Evolutionary conservation across 768 basidiomycete species (phyloP).

Genomic region (Lentinula guzmanii): DNA sequence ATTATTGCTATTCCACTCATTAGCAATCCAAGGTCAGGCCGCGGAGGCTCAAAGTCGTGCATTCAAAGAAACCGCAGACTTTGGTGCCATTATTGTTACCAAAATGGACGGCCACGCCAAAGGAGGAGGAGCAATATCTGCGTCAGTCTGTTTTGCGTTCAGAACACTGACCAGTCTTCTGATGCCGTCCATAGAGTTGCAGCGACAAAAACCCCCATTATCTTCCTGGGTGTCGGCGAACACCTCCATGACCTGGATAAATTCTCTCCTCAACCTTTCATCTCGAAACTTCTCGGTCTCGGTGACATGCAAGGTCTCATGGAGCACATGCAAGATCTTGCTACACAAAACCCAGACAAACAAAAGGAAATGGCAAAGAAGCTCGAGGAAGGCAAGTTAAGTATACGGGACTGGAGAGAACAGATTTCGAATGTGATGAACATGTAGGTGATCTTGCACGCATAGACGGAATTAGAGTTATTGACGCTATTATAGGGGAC

Average conservation of each 20-base stretch:
- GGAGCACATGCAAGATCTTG: slow-evolving; percentile 98
- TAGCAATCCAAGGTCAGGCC: slow-evolving; percentile 67
- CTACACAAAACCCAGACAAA: slow-evolving; percentile 89
- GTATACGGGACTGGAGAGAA: slow-evolving; percentile 96
- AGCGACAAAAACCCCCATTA: slow-evolving; percentile 97
- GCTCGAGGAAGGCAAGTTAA: slow-evolving; percentile 93
- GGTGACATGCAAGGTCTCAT: slow-evolving; percentile 96
- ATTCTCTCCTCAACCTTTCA: slow-evolving; percentile 94
- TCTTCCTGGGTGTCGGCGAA: slow-evolving; percentile 97
- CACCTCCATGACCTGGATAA: slow-evolving; percentile 96
- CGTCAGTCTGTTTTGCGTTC: slow-evolving; percentile 49
- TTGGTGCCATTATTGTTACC: slow-evolving; percentile 98
- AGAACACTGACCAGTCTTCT: slow-evolving; percentile 6
- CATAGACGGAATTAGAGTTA: slow-evolving; percentile 7
- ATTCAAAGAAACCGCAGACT: slow-evolving; percentile 96
- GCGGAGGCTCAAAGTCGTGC: slow-evolving; percentile 94
- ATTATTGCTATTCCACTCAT: neutral
- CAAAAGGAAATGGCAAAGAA: slow-evolving; percentile 99
- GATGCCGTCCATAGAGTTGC: slow-evolving; percentile 62
- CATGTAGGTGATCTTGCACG: slow-evolving; percentile 53
- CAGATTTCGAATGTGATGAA: slow-evolving; percentile 98
- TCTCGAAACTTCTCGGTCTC: slow-evolving; percentile 91
- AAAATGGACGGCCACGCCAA: slow-evolving; percentile 99
- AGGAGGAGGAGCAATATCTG: slow-evolving; percentile 98
- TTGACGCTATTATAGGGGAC: slow-evolving; percentile 62